These are phyloP conservation scores for Tilletia horrida DNA, from an alignment of 1,284 basidiomycete species.

Conservation along the genomic window DNA sequence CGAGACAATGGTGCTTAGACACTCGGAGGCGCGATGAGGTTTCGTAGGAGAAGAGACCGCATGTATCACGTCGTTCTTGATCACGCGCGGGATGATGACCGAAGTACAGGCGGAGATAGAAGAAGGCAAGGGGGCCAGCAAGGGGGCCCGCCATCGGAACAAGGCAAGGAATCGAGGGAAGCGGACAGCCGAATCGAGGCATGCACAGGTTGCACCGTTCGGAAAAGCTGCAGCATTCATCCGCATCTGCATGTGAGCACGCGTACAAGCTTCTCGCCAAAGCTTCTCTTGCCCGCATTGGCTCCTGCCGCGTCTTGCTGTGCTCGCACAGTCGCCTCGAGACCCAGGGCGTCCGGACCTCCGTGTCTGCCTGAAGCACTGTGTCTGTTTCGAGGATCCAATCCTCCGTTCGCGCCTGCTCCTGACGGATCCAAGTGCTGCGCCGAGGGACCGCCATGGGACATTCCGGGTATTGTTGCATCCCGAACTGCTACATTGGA, in stretches of 20 bases:
- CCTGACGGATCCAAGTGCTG: constrained; percentile 29
- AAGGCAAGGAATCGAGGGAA: no score
- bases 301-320: constrained; percentile 32
- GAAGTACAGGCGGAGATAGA: background rate
- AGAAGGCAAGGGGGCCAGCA: background rate
- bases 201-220: no score
- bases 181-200: background rate
- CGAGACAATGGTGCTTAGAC: background rate
- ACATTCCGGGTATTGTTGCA: constrained; percentile 33
- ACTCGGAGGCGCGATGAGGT: background rate
- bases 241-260: constrained; percentile 55
- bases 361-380: constrained; percentile 10
- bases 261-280: constrained; percentile 53
- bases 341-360: constrained; percentile 21
- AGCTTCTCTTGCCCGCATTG: constrained; percentile 37
- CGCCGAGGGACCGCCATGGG: constrained; percentile 21
- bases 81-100: background rate
- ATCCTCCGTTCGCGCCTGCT: constrained; percentile 8
- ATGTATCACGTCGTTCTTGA: background rate
- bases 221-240: constrained; percentile 22
- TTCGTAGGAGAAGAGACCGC: background rate
- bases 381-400: constrained; percentile 18
- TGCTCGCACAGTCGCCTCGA: constrained; percentile 19
- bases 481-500: constrained; percentile 50
- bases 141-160: no score